Conservation (phyloP, 192 early-diverging fungal species). For the Glomus cerebriforme region DNA sequence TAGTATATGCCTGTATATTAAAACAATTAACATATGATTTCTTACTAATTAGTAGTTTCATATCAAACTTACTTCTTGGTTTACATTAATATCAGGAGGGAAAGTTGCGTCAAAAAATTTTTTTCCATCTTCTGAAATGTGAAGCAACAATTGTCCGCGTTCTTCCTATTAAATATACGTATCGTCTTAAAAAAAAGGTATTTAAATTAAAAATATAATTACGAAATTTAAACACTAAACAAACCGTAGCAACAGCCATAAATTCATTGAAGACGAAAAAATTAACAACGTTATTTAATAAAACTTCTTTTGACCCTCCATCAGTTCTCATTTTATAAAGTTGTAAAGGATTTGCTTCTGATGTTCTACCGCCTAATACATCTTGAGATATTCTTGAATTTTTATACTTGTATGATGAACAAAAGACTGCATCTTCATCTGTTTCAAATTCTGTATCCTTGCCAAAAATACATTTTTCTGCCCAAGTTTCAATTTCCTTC, state of each 20-base stretch:
- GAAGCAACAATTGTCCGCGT: constrained; percentile 57
- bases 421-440: constrained; percentile 73
- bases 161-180: constrained; percentile 36
- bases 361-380: constrained; percentile 41
- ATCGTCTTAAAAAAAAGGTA: background rate
- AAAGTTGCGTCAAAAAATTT: constrained; percentile 75
- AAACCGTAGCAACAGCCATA: constrained; percentile 63
- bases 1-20: constrained; percentile 65
- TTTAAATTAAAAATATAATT: too few relatives aligned
- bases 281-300: constrained; percentile 64
- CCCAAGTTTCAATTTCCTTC: constrained; percentile 76
- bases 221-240: background rate
- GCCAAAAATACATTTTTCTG: constrained; percentile 85
- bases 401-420: constrained; percentile 67
- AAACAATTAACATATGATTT: background rate
- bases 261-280: constrained; percentile 77
- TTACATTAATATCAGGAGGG: constrained; percentile 77
- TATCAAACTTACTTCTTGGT: constrained; percentile 49
- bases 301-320: constrained; percentile 37
- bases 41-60: background rate
- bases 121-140: constrained; percentile 75
- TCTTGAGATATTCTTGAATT: constrained; percentile 50
- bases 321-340: constrained; percentile 57
- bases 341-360: constrained; percentile 67
- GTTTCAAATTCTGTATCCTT: constrained; percentile 59